Conservation (phyloP, 768 basidiomycete species). For the Collybiopsis luxurians region DNA sequence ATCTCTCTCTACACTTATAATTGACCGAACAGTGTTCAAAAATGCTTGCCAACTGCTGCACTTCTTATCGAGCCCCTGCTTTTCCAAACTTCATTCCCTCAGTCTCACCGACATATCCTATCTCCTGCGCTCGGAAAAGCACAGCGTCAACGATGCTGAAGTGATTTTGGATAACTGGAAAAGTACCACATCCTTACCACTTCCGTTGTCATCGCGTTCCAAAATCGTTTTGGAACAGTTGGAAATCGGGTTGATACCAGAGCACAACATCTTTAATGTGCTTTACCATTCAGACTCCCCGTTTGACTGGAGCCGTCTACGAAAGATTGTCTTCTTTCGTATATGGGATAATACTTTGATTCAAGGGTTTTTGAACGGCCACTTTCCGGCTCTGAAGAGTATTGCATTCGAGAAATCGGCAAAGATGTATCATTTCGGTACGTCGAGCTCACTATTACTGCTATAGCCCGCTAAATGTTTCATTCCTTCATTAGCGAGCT, state of each 20-base stretch:
- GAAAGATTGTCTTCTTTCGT: background rate
- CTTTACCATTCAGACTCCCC: background rate
- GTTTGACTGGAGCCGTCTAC: background rate
- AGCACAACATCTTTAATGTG: background rate
- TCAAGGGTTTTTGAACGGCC: constrained; percentile 4
- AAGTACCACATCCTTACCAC: background rate
- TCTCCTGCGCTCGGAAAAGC: background rate
- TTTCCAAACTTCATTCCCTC: background rate
- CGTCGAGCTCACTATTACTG: background rate
- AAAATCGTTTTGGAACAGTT: background rate
- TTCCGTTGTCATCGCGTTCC: background rate
- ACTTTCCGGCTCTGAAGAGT: background rate
- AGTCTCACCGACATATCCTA: constrained; percentile 1
- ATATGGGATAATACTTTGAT: constrained; percentile 1
- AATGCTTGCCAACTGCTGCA: background rate
- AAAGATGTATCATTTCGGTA: constrained; percentile 2
- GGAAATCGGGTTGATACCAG: background rate
- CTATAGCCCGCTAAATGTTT: background rate
- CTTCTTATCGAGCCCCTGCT: constrained; percentile 3
- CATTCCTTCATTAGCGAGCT: background rate
- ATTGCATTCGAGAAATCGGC: background rate
- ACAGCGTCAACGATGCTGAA: background rate
- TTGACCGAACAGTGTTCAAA: background rate
- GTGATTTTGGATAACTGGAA: background rate
- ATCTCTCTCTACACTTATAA: background rate